Evolutionary conservation across 2,329 filamentous ascomycete species (phyloP), one percentile per base, ranked within the genome.

Genomic region (Aspergillus sclerotialis): DNA sequence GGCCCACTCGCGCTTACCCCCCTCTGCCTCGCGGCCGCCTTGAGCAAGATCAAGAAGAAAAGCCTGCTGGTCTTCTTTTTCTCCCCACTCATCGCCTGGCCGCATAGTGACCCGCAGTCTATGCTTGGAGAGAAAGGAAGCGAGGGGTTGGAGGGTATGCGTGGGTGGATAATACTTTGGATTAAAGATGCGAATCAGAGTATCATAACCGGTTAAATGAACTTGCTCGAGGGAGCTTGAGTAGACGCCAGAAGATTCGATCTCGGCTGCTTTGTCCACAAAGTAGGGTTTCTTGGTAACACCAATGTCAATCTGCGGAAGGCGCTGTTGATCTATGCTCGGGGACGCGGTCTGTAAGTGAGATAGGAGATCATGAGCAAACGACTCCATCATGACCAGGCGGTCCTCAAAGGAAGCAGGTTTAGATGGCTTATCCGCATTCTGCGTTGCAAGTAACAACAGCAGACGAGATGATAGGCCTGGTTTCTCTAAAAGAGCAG

Each of bases 371-470:
- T 69, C 63, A 24, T 60, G 52, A 1, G 68, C 68, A 30, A 70
- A 64, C 7, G 68, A 39, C 28, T 58, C 57, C 68, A 71, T 70
- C 67, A 71, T 70, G 10, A 56, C 58, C 14, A 71, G 52, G 7
- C 68, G 58, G 43, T 70, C 65, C 49, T 69, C 67, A 34, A 71
- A 70, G 7, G 50, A 49, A 12, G 66, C 67, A 2, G 67, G 67
- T 41, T 68, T 69, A 17, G 64, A 56, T 9, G 73, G 69, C 46
- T 80, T 80, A 53, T 82, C 78, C 12, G 78, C 78, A 65, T 82
- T 82, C 49, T 77, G 70, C 0, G 73, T 79, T 28, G 75, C 76
- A 34, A 81, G 73, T 1, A 81, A 64, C 2, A 82, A 64, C 4
- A 81, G 55, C 2, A 81, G 50, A 7, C 76, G 37, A 50, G 64